phyloP scores from a whole-genome alignment of 495 filamentous ascomycete genomes.

The Podospora sp. region DNA sequence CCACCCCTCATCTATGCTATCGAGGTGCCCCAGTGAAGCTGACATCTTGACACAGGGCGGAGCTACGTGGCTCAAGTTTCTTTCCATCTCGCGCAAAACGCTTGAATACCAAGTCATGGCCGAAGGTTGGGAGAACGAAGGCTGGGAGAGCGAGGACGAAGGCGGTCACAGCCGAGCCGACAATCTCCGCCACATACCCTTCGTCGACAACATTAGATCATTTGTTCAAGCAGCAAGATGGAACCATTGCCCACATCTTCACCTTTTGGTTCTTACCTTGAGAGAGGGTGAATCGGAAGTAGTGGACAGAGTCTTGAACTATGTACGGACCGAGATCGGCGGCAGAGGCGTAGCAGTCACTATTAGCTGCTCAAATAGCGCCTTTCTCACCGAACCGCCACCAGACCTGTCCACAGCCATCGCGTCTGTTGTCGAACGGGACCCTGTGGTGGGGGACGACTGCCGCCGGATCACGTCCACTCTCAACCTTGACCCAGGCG shows the following conservation, averaged over 20 bases:
- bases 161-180: slow-evolving; percentile 5
- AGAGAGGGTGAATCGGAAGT: slow-evolving; percentile 31
- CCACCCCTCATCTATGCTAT: too few relatives aligned
- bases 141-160: slow-evolving; percentile 33
- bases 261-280: slow-evolving; percentile 31
- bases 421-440: slow-evolving; percentile 24
- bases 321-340: slow-evolving; percentile 25
- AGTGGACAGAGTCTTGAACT: slow-evolving; percentile 32
- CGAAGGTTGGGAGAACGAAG: slow-evolving; percentile 37
- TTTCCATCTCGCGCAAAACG: slow-evolving; percentile 31
- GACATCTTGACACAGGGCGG: slow-evolving; percentile 22
- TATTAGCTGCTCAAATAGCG: slow-evolving; percentile 33
- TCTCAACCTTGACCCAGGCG: slow-evolving; percentile 47
- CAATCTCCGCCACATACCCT: slow-evolving; percentile 32
- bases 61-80: slow-evolving; percentile 39
- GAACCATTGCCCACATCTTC: slow-evolving; percentile 37
- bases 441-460: too few relatives aligned
- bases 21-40: too few relatives aligned
- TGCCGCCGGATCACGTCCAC: slow-evolving; percentile 33
- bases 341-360: slow-evolving; percentile 29
- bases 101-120: slow-evolving; percentile 36
- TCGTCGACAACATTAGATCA: slow-evolving; percentile 31
- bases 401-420: slow-evolving; percentile 29
- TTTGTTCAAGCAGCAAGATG: slow-evolving; percentile 36
- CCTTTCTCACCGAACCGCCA: slow-evolving; percentile 22